Base-by-base conservation (phyloP, 257 asterid genomes). In the Rauvolfia tetraphylla region DNA sequence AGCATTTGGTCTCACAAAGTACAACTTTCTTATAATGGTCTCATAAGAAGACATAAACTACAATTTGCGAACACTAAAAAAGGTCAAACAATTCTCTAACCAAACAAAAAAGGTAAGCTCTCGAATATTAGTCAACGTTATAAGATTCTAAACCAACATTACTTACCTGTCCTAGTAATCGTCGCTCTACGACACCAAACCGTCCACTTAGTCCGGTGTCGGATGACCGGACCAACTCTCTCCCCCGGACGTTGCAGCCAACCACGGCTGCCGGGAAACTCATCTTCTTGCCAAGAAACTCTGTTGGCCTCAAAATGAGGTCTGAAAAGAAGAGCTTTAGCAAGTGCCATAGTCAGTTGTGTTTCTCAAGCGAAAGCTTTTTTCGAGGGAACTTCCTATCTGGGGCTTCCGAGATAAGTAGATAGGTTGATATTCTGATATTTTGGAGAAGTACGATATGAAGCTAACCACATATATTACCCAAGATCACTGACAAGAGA, bases 301-400 rank as follows among this genome's bases (percentile, higher is more conserved):
- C 20, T 29, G 46, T 41, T 29, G 29, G 44, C 20, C 33, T 48
- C 73, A 48, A 49, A 75, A 75, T 44, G 73, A 48, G 73, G 70
- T 57, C 39, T 75, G 79, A 41, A 51, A 23, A 13, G 10, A n/a
- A 61, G 7, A 33, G 67, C 22, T 48, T 42, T 42, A 27, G 61
- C 46, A 59, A 75, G 7, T 63, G 63, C 65, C 72, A 63, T 42
- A n/a, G 58, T 61, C 67, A 72, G n/a, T n/a, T n/a, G n/a, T n/a
- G n/a, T n/a, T n/a, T n/a, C n/a, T n/a, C n/a, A n/a, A n/a, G n/a
- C n/a, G n/a, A n/a, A n/a, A n/a, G n/a, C n/a, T n/a, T n/a, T n/a
- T n/a, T n/a, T n/a, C n/a, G n/a, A n/a, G n/a, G n/a, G n/a, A n/a
- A n/a, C n/a, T n/a, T n/a, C n/a, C n/a, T n/a, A n/a, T n/a, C n/a